These are phyloP conservation scores for Inga oerstediana DNA, from an alignment of 306 rosid species.

Conservation along the genomic window DNA sequence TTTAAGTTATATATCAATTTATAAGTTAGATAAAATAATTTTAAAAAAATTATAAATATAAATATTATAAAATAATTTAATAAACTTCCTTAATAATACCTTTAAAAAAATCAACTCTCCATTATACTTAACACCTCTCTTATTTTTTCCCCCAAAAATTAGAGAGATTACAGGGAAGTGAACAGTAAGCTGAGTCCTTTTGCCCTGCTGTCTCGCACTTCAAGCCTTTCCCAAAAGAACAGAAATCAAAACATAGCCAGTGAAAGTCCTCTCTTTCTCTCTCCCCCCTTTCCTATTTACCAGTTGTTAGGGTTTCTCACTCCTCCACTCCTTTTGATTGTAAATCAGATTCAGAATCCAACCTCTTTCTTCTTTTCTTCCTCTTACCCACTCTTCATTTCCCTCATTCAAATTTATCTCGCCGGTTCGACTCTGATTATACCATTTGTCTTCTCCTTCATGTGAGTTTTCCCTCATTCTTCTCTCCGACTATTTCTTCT, in stretches of 20 bases:
- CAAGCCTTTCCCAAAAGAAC: neutral
- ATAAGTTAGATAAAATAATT: no score
- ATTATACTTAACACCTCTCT: no score
- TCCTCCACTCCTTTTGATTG: conserved; percentile 32
- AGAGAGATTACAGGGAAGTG: no score
- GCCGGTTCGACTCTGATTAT: conserved; percentile 37
- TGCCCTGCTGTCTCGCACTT: conserved; percentile 57
- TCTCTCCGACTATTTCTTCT: neutral
- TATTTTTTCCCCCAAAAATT: no score
- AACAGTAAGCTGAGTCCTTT: neutral
- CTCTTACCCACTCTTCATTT: neutral
- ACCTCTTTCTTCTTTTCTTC: conserved; percentile 14
- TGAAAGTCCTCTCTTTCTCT: neutral
- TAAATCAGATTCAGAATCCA: conserved; percentile 63
- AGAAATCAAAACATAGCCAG: neutral
- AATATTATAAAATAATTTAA: no score
- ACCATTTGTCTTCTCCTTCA: conserved; percentile 3
- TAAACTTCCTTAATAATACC: no score
- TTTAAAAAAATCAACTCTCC: no score
- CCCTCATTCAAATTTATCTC: conserved; percentile 32
- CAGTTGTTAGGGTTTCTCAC: conserved; percentile 36
- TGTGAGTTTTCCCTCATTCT: conserved; percentile 39
- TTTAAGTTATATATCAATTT: no score
- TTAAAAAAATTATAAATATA: no score
- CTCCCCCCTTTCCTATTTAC: neutral